Base-by-base conservation (phyloP, 257 asterid genomes). In the Solanum dulcamara region DNA sequence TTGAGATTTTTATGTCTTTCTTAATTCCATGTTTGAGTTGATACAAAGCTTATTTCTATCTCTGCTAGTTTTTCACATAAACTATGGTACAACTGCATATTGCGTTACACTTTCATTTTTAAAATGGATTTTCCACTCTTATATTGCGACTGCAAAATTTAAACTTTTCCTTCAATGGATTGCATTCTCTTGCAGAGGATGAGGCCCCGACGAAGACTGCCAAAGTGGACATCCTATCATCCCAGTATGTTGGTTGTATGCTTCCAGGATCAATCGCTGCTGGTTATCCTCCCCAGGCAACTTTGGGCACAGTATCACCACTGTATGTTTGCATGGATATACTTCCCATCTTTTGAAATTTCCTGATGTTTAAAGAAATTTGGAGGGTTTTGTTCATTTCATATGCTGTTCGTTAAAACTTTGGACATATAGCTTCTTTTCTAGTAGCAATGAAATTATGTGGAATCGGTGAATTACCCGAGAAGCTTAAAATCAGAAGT, bases 131-230 rank as follows among this genome's bases (percentile, higher is more conserved):
- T 10, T 57, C 66, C 66, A n/a, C 66, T 57, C 66, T n/a, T n/a
- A 57, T 57, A 30, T 57, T 12, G 66, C 32, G 32, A 57, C 66
- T 57, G 66, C 66, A n/a, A 57, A 57, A 30, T 57, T 30, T 57
- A 22, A 57, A 57, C 66, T 57, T 57, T 22, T 10, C 28, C 30
- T 57, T n/a, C 10, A 57, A 57, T n/a, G 66, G 66, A 57, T 57
- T 62, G 14, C 35, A 46, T 38, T 79, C 59, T 85, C 67, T 85
- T 88, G 85, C 90, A 94, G 98, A 96, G 50, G 97, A 93, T 48
- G 98, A 94, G n/a, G 86, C 88, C 67, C 90, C 94, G 51, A 83
- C 96, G 22, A 96, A 96, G 90, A 84, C 92, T 80, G 89, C 97
- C 84, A 96, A 93, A 91, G 90, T 93, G 82, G 98, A 92, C 77